Base-by-base conservation (phyloP, 495 filamentous ascomycete species). In the Barbatosphaeria neglecta region DNA sequence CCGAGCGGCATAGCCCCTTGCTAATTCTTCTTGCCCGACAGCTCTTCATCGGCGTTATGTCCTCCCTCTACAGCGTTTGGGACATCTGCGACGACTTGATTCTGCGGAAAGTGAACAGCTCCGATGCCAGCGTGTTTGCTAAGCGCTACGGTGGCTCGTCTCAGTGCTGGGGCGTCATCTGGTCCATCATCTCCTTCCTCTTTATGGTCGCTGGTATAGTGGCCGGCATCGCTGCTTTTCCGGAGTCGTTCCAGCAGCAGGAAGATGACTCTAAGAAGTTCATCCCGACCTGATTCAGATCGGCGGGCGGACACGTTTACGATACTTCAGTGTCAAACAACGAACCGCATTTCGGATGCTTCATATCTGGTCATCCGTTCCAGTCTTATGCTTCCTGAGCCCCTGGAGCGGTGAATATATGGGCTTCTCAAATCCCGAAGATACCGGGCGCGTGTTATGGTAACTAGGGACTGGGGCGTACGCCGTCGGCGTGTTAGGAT, bases 51-150 rank as follows among this genome's bases (percentile, higher is more conserved):
- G 85, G 83, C 15, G 83, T 88, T 43, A 88, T 89, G 84, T 79
- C 74, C 18, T 75, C 73, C 13, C 69, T 87, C 10, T 89, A 89
- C 56, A 84, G 80, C 51, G 84, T 84, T 22, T 89, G 84, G 84
- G 84, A 89, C 76, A 89, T 89, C 60, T 89, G 84, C 59, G 84
- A 89, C 49, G 84, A 89, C 50, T 69, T 89, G n/a, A 87, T 89
- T 56, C 68, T 89, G 3, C 77, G 84, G 44, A 89, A 89, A 66
- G 83, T 87, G 41, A 87, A 89, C 56, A 77, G 70, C 31, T 87
- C 83, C 6, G 84, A 89, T 61, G 83, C 84, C n/a, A 85, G 80
- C 55, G 81, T 86, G 15, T 89, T 89, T 51, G 84, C 84, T 6
- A 68, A 84, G 62, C 72, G 76, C 22, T 89, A 87, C 54, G 84